Evolutionary conservation across 2,329 filamentous ascomycete genomes (phyloP), one percentile per base, ranked within the genome.

Genomic region (Dactylellina drechsleri): DNA sequence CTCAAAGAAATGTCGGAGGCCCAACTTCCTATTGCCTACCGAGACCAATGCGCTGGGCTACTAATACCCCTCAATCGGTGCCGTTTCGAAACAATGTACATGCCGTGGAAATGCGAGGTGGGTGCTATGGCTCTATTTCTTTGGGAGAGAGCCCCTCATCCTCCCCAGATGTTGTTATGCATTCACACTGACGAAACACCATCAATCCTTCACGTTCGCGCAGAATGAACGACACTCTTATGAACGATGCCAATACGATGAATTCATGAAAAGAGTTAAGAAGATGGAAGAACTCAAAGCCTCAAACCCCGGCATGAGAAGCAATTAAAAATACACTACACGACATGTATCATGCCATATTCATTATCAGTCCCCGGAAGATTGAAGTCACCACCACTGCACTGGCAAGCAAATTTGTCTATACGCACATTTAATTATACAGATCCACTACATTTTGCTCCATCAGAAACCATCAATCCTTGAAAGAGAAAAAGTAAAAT

Each of bases 201-300:
- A 36, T 64, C n/a, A 41, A 31, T 20, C 18, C 4, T 57, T 59
- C 16, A 7, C 43, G 23, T 18, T 36, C 13, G 50, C 70, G 73
- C 81, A 98, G 95, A 89, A 93, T 83, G 95, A 99, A 86, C 87
- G 95, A 85, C 95, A 99, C 85, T 91, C 90, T 81, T 99, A 99
- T 86, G 95, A 99, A 83, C 98, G 98, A 84, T 99, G 95, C 88
- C 95, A 99, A 82, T 99, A 99, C 84, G 91, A 91, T 78, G 95
- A 98, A 83, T 99, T 99, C 87, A 97, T 97, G 89, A 92, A 94
- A 87, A 90, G 95, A 72, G 95, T 99, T 78, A 92, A 91, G 81
- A 98, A 97, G 89, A 99, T 99, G 95, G 89, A 98, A 80, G 93
- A 99, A 86, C 84, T 99, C 81, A 88, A 93, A 82, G 93, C 89